Percentiles rank a stretch among this genome's conserved stretches.
phyloP scores from a whole-genome alignment of 331 rosid species.

The Dryas integrifolia region DNA sequence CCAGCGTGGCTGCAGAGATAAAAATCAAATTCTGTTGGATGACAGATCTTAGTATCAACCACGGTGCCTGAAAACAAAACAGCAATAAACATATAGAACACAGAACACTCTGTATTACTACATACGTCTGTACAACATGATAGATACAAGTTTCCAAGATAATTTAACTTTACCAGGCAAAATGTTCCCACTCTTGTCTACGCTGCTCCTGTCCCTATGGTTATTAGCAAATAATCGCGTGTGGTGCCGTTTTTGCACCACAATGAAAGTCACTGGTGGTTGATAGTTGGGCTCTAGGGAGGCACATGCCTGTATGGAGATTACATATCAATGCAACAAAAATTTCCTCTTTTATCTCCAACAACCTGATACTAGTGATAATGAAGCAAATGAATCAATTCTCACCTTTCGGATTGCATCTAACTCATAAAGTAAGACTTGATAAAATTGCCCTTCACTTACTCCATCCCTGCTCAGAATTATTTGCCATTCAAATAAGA shows the following conservation, averaged over 20 bases:
- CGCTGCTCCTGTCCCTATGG: constrained; percentile 76
- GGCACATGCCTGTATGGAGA: constrained; percentile 75
- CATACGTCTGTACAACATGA: not conserved
- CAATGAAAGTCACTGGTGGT: constrained; percentile 96
- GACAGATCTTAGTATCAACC: constrained; percentile 90
- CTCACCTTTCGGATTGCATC: constrained; percentile 96
- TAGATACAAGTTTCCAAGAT: not conserved
- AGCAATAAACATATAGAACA: not conserved
- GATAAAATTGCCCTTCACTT: constrained; percentile 97
- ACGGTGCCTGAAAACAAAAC: constrained; percentile 70
- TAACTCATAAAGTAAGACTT: constrained; percentile 86
- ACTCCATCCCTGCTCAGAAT: constrained; percentile 83
- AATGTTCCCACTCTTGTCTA: constrained; percentile 89
- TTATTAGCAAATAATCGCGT: constrained; percentile 87
- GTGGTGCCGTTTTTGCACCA: constrained; percentile 94
- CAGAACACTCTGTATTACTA: not conserved
- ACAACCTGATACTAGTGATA: not conserved
- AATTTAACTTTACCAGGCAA: constrained; percentile 64
- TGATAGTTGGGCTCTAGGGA: constrained; percentile 97
- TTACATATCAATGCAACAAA: constrained; percentile 16
- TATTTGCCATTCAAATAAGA: not conserved
- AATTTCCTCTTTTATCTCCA: not conserved
- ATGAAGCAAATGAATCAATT: not conserved
- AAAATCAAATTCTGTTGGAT: constrained; percentile 95
- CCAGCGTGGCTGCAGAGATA: constrained; percentile 99